Percentiles rank a stretch among this genome's conserved stretches.
Evolutionary conservation across 192 early-diverging fungal species (phyloP).

Genomic region (Backusella sp.): DNA sequence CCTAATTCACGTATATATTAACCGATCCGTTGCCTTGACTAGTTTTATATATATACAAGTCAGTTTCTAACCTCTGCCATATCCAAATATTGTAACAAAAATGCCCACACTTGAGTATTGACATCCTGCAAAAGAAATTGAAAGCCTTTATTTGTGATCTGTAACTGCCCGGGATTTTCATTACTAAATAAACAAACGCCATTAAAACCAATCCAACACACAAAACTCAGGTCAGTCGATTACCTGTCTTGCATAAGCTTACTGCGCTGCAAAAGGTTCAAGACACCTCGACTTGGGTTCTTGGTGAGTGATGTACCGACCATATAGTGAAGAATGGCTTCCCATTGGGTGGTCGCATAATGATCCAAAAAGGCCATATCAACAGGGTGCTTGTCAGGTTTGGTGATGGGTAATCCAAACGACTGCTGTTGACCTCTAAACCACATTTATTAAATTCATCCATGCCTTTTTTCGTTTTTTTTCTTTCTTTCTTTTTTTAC

Average conservation of each 20-base stretch:
- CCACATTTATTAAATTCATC: not conserved
- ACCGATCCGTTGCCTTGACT: not conserved
- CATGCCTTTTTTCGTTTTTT: not conserved
- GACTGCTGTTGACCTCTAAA: slow-evolving; percentile 77
- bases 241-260: slow-evolving; percentile 68
- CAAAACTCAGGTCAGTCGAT: not conserved
- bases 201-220: not conserved
- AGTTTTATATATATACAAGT: not conserved
- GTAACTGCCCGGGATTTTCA: slow-evolving; percentile 38
- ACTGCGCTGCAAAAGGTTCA: slow-evolving; percentile 71
- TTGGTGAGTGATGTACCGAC: slow-evolving; percentile 76
- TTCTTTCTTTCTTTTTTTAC: slow-evolving; percentile 28
- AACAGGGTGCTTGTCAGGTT: slow-evolving; percentile 60
- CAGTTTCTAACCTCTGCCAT: slow-evolving; percentile 61
- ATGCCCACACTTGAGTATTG: slow-evolving; percentile 94
- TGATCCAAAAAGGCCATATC: slow-evolving; percentile 73
- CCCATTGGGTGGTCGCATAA: slow-evolving; percentile 85
- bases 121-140: slow-evolving; percentile 95
- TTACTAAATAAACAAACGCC: slow-evolving; percentile 13
- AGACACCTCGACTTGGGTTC: slow-evolving; percentile 66
- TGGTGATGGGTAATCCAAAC: slow-evolving; percentile 76
- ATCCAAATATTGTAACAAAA: slow-evolving; percentile 90
- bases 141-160: slow-evolving; percentile 95
- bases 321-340: slow-evolving; percentile 91
- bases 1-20: slow-evolving; percentile 21